Evolutionary conservation across 1,284 basidiomycete species (phyloP).

Genomic region (Tylopilus sp.): DNA sequence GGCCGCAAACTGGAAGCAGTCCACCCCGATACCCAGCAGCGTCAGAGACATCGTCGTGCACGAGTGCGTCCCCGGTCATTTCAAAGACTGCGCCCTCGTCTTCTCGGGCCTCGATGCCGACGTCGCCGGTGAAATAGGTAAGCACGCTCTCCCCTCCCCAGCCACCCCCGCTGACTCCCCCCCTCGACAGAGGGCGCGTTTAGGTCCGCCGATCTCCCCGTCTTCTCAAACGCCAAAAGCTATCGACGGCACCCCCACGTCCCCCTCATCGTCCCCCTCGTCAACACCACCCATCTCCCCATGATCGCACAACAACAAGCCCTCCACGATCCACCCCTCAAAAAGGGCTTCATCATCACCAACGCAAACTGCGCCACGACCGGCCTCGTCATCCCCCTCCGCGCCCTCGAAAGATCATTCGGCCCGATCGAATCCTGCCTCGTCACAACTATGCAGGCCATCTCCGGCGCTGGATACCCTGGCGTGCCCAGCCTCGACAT

Average conservation of each 20-base stretch:
- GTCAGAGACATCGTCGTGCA: constrained; percentile 71
- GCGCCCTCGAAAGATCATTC: constrained; percentile 87
- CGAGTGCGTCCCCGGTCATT: constrained; percentile 76
- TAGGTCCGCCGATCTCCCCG: constrained; percentile 80
- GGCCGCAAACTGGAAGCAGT: constrained; percentile 90
- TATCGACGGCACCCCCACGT: constrained; percentile 90
- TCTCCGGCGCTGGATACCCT: constrained; percentile 96
- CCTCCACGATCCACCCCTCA: constrained; percentile 63
- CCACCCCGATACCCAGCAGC: constrained; percentile 64
- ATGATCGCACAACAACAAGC: constrained; percentile 82
- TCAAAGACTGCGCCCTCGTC: constrained; percentile 80
- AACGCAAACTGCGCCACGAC: constrained; percentile 99
- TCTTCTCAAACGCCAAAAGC: constrained; percentile 99
- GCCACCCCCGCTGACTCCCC: not conserved
- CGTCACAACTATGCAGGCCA: constrained; percentile 96
- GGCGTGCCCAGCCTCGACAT: constrained; percentile 90
- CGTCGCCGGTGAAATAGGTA: constrained; percentile 92
- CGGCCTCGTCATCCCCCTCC: constrained; percentile 86
- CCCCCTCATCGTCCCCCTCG: constrained; percentile 96
- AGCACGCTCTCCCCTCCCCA: constrained; percentile 20
- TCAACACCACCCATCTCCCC: constrained; percentile 84
- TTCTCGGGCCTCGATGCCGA: constrained; percentile 96
- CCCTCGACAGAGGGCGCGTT: constrained; percentile 52
- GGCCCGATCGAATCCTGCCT: constrained; percentile 89
- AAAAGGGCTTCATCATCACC: constrained; percentile 92